Conservation (phyloP, 805 yeast genomes). For the Metschnikowia koreensis region DNA sequence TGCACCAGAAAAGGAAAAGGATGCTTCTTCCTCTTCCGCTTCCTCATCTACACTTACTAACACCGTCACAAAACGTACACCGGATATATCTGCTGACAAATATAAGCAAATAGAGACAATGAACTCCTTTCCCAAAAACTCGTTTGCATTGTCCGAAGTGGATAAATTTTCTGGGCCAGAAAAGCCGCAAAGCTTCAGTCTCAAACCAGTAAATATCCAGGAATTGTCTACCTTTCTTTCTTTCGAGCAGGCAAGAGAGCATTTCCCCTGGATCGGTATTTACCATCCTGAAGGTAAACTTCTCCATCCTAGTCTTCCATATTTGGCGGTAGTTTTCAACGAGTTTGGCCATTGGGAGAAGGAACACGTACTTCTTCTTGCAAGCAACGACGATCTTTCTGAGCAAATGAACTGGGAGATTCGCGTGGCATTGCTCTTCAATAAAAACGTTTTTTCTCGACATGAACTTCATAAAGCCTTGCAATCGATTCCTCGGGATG, state of each 20-base stretch:
- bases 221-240: neutral
- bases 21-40: neutral
- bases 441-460: neutral
- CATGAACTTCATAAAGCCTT: neutral
- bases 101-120: neutral
- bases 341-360: conserved; percentile 4
- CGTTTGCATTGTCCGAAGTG: neutral
- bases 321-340: conserved; percentile 4
- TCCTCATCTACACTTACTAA: neutral
- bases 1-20: neutral
- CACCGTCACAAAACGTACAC: neutral
- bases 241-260: conserved; percentile 2
- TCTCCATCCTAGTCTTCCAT: conserved; percentile 7
- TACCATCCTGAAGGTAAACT: neutral
- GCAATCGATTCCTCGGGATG: conserved; percentile 1
- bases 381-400: conserved; percentile 4
- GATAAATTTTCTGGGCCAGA: too few species aligned
- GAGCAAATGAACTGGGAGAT: conserved; percentile 9
- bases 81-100: neutral
- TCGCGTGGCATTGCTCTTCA: conserved; percentile 5
- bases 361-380: conserved; percentile 5
- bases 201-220: neutral
- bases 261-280: conserved; percentile 9
- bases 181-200: neutral
- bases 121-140: neutral